Conservation (phyloP, 805 yeast species). For the Soucietia sequanensis region DNA sequence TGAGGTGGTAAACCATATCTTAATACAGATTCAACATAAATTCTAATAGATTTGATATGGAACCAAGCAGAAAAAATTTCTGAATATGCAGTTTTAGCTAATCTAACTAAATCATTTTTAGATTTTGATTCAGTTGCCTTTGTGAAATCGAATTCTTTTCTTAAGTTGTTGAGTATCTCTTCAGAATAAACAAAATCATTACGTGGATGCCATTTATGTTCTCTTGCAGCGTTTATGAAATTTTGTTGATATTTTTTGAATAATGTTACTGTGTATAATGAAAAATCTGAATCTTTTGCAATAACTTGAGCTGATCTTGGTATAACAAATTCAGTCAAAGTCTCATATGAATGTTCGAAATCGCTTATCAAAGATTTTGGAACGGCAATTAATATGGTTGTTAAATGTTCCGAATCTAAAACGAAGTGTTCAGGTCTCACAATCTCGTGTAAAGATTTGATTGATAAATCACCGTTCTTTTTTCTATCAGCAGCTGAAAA, state of each 20-base stretch:
- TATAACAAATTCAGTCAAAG: constrained; percentile 75
- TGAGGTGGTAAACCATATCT: constrained; percentile 97
- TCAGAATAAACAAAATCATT: constrained; percentile 82
- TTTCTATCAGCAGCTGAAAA: constrained; percentile 88
- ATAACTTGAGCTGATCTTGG: constrained; percentile 83
- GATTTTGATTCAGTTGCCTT: constrained; percentile 70
- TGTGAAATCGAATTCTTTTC: constrained; percentile 77
- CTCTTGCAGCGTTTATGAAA: constrained; percentile 72
- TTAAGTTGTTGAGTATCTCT: constrained; percentile 65
- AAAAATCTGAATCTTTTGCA: constrained; percentile 70
- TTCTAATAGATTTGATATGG: constrained; percentile 83
- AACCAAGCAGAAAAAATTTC: constrained; percentile 86
- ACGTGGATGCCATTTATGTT: constrained; percentile 86
- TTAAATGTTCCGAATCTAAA: constrained; percentile 78
- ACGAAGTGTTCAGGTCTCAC: constrained; percentile 84
- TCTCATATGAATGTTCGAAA: constrained; percentile 72
- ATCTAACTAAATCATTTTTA: constrained; percentile 74
- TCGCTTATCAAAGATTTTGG: constrained; percentile 63
- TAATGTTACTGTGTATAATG: constrained; percentile 73
- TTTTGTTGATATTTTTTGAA: constrained; percentile 79
- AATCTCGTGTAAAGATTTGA: constrained; percentile 84
- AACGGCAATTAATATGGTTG: constrained; percentile 84
- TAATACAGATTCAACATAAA: constrained; percentile 89
- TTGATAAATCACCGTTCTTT: constrained; percentile 89
- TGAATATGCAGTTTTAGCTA: constrained; percentile 85